Base-by-base conservation (phyloP, 2,329 filamentous ascomycete species). In the Fusarium transvaalense region DNA sequence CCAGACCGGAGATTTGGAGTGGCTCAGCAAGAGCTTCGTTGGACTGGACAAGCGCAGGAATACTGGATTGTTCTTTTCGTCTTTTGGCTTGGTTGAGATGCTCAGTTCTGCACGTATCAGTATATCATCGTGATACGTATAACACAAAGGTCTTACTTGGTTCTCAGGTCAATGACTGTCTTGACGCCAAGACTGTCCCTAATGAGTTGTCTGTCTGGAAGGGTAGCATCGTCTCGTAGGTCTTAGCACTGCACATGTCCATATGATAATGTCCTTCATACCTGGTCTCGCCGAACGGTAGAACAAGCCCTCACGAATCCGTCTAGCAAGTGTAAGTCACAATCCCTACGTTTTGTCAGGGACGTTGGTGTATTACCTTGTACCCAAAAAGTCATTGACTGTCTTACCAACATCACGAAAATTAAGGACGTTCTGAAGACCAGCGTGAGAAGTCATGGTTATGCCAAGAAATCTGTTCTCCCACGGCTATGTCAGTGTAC, bases 101-200 rank as follows among this genome's bases (percentile, higher is more conserved):
- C 78, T 95, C 92, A 23, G 92, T 93, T 70, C 90, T 92, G 43
- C 6, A 15, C 10, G 31, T 9, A 29, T 71, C 17, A 71, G 59
- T 14, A 50, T 42, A 39, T 10, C 21, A 29, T 34, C 46, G 51
- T 25, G 37, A 32, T 21, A 15, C 29, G 15, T 52, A 43, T 17
- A 29, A 32, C n/a, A 35, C 39, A 12, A 19, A 27, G 25, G 35
- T 55, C 78, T 62, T 84, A 92, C 88, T 90, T 88, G 65, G 93
- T 92, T 57, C 94, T 87, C 13, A 97, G 82, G 80, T 97, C 94
- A 62, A 97, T 86, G 39, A 97, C 86, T 4, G 89, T 92, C 69
- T 84, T 87, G 67, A 97, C 86, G 23, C 86, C 84, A 70, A 90
- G 85, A 32, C 88, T 84, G 10, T 88, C 79, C 12, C 82, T 78